phyloP scores from a whole-genome alignment of 116 monocot species.

The Dioscorea cayenensis region DNA sequence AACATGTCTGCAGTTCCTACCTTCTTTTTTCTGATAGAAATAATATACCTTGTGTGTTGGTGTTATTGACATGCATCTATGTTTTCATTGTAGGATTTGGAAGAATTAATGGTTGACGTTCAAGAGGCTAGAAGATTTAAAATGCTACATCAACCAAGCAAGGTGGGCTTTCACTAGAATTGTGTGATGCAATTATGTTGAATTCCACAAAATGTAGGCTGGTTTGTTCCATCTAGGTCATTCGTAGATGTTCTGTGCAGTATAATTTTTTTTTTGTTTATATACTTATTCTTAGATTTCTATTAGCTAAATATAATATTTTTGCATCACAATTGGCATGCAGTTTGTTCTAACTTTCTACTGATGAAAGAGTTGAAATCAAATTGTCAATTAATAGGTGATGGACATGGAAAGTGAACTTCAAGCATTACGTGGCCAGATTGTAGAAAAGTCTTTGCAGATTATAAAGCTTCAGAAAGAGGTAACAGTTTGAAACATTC shows the following conservation, averaged over 20 bases:
- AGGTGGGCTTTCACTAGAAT: not conserved
- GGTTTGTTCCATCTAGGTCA: not conserved
- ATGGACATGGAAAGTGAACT: constrained; percentile 99
- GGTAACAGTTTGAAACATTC: constrained; percentile 18
- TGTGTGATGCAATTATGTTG: not conserved
- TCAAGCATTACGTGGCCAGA: constrained; percentile 62
- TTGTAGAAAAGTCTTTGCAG: constrained; percentile 61
- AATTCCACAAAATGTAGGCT: no score
- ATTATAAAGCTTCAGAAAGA: constrained; percentile 72
- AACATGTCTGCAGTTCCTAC: not conserved
- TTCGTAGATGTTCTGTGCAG: not conserved
- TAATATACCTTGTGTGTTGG: not conserved
- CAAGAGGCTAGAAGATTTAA: no score
- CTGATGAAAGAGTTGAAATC: not conserved
- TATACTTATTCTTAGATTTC: not conserved
- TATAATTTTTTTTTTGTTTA: no score
- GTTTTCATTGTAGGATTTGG: constrained; percentile 37
- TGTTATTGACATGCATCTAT: not conserved
- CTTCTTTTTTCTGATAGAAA: not conserved
- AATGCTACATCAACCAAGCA: no score
- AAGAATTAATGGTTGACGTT: constrained; percentile 72
- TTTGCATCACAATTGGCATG: not conserved
- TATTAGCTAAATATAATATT: not conserved
- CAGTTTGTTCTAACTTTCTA: not conserved
- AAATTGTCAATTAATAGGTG: constrained; percentile 35